Evolutionary conservation across 192 early-diverging fungal genomes (phyloP), one percentile per base, ranked within the genome.

Genomic region (Chytriomyces confervae): DNA sequence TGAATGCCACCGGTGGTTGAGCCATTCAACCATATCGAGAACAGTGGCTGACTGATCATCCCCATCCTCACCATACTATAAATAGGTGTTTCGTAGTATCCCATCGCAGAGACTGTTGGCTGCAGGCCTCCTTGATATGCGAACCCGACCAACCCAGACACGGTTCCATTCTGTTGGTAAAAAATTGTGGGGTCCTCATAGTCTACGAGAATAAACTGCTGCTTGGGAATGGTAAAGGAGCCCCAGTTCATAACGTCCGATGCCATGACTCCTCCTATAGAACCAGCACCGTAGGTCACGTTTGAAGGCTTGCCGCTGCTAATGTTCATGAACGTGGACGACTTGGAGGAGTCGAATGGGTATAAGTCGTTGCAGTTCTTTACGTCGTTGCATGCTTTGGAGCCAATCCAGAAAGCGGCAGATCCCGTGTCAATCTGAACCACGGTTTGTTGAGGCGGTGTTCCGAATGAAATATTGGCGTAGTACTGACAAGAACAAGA

Each of bases 11-110:
- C 66, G 9, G 20, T 45, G 24, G 63, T 65, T 23, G 50, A 23
- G 23, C 69, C 69, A 24, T 51, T 72, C 57, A 72, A 24, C 69
- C 69, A 72, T 44, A 72, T 57, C 48, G 69, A 72, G 29, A 72
- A 72, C 48, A 72, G n/a, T 27, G 69, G 69, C 20, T 72, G 18
- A 9, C 50, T 57, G 24, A 72, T 72, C 69, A 72, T 5, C 8
- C 48, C 48, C 7, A 20, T 72, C 0, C 50, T 23, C 3, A 72
- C 57, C 47, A 72, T 57, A 51, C 16, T 72, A n/a, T 72, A 20
- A 27, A 72, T 20, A 20, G 45, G n/a, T 57, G 69, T 57, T 57
- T 20, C 50, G 36, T 53, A 72, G 69, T 72, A 72, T 0, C 16
- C 13, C 53, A 57, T 57, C 27, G 18, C 20, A n/a, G 50, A 57